phyloP scores from a whole-genome alignment of 1,139 yeast genomes.

The Geotrichum fermentans region DNA sequence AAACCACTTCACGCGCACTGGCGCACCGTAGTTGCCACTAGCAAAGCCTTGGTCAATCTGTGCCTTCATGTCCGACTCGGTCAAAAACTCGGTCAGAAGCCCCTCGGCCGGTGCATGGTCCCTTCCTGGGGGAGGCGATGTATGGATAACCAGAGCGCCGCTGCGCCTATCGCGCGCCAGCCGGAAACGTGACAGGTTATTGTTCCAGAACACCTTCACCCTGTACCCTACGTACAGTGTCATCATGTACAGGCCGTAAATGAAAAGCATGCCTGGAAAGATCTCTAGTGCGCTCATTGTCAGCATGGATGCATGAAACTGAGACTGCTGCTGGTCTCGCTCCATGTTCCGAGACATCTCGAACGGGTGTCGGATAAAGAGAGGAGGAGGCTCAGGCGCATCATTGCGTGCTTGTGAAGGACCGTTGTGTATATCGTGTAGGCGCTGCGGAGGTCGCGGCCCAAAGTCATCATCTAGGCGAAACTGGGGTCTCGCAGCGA shows the following conservation, averaged over 20 bases:
- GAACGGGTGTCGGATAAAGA: no score
- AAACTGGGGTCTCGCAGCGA: no score
- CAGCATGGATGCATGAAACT: constrained; percentile 6
- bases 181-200: constrained; percentile 7
- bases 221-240: constrained; percentile 12
- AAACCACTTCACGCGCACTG: constrained; percentile 17
- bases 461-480: no score
- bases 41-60: constrained; percentile 15
- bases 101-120: not conserved
- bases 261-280: constrained; percentile 21
- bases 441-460: no score
- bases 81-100: not conserved
- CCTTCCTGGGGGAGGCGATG: constrained; percentile 9
- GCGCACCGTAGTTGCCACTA: constrained; percentile 20
- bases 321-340: not conserved
- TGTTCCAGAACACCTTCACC: constrained; percentile 5
- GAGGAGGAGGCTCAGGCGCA: not conserved
- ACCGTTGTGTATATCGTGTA: no score
- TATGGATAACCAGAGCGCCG: not conserved
- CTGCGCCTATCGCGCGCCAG: constrained; percentile 5
- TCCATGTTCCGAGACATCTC: not conserved
- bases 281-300: constrained; percentile 20
- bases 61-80: not conserved
- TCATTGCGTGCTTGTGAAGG: not conserved
- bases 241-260: constrained; percentile 18